These are phyloP conservation scores for Papilionanthe hybrid DNA, from an alignment of 116 monocot species.

Conservation along the genomic window DNA sequence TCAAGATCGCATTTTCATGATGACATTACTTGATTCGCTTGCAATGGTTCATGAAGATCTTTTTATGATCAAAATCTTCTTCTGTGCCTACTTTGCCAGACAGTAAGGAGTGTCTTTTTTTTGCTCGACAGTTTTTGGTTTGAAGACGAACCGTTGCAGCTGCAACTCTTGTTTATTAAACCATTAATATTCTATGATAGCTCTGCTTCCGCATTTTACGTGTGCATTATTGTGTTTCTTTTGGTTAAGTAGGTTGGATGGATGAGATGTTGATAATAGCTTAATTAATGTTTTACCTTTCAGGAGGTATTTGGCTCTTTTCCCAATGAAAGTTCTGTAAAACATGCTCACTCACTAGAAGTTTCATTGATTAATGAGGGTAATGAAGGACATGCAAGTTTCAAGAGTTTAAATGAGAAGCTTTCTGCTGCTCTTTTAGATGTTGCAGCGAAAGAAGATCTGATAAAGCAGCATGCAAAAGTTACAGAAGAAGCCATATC, in stretches of 20 bases:
- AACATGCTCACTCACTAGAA: slow-evolving; percentile 11
- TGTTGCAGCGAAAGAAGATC: slow-evolving; percentile 46
- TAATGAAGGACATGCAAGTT: slow-evolving; percentile 26
- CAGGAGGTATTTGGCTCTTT: slow-evolving; percentile 15
- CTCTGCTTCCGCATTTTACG: not conserved
- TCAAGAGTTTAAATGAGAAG: slow-evolving; percentile 46
- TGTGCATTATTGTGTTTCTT: not conserved
- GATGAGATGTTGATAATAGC: not conserved
- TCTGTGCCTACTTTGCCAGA: not conserved
- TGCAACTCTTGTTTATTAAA: not conserved
- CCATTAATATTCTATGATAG: not conserved
- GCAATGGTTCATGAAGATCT: not conserved
- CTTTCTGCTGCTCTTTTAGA: slow-evolving; percentile 41
- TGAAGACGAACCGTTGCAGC: too few relatives aligned
- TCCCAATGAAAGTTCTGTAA: slow-evolving; percentile 11
- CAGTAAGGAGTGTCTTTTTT: too few relatives aligned
- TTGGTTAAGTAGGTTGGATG: not conserved
- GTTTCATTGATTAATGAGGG: slow-evolving; percentile 25
- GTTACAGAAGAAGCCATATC: slow-evolving; percentile 60
- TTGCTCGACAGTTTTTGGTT: too few relatives aligned
- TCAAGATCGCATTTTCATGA: not conserved
- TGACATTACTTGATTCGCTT: not conserved
- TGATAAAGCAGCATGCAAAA: slow-evolving; percentile 48
- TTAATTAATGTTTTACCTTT: not conserved
- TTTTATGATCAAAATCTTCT: not conserved